Evolutionary conservation across 2,329 filamentous ascomycete genomes (phyloP).

Genomic region (Exophiala aquamarina): DNA sequence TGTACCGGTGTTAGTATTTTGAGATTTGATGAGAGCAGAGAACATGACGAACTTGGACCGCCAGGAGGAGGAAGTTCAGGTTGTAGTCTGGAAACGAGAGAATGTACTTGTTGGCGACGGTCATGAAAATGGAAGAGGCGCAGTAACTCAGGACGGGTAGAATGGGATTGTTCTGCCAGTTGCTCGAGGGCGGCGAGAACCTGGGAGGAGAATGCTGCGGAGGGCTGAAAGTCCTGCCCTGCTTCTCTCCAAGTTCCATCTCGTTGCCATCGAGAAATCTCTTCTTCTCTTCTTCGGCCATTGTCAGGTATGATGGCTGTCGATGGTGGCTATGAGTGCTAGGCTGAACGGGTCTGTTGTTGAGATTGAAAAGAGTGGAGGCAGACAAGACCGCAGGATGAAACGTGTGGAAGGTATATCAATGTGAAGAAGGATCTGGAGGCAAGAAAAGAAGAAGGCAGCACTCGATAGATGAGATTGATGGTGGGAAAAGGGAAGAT

Average conservation of each 20-base stretch:
- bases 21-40: background rate
- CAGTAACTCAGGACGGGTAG: constrained; percentile 89
- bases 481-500: constrained; percentile 6
- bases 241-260: constrained; percentile 67
- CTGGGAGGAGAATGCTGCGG: constrained; percentile 38
- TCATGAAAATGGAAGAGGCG: constrained; percentile 96
- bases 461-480: background rate
- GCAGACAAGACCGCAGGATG: no score
- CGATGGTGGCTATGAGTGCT: background rate
- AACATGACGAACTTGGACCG: constrained; percentile 73
- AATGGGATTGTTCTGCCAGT: constrained; percentile 71
- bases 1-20: constrained; percentile 40
- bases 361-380: background rate
- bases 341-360: background rate
- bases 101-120: constrained; percentile 99
- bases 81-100: constrained; percentile 90
- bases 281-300: constrained; percentile 89
- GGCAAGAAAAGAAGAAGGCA: no score
- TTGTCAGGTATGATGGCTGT: constrained; percentile 48
- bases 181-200: constrained; percentile 39
- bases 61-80: constrained; percentile 92
- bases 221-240: constrained; percentile 47
- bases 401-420: no score
- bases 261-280: constrained; percentile 60
- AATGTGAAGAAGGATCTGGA: no score